Evolutionary conservation across 306 rosid genomes (phyloP).

Genomic region (Glycyrrhiza uralensis): DNA sequence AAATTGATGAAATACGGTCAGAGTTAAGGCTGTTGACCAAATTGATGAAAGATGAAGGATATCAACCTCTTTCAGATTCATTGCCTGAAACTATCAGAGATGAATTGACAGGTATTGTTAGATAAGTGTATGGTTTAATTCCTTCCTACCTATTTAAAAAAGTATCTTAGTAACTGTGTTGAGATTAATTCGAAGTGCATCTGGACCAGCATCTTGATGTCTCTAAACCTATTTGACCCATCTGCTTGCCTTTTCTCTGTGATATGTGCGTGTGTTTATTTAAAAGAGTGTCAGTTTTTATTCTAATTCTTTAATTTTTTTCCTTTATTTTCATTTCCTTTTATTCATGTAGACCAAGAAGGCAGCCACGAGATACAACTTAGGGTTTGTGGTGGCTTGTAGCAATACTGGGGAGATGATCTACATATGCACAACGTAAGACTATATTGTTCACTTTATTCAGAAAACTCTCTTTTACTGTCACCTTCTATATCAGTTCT

Average conservation of each 20-base stretch:
- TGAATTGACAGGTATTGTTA: conserved; percentile 32
- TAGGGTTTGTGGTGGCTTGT: conserved; percentile 25
- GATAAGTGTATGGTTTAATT: not conserved
- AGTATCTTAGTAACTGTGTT: not conserved
- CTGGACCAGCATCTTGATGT: not conserved
- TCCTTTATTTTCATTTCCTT: not conserved
- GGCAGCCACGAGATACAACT: conserved; percentile 28
- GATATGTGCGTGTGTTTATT: not conserved
- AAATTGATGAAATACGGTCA: conserved; percentile 44
- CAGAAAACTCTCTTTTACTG: not conserved
- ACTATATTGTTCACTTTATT: not conserved
- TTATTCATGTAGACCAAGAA: conserved; percentile 34
- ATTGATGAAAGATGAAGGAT: conserved; percentile 72
- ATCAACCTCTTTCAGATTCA: conserved; percentile 35
- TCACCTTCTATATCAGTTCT: not conserved
- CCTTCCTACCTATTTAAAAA: not conserved
- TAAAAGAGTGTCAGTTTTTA: not conserved
- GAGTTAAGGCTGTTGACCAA: conserved; percentile 49
- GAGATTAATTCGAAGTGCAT: not conserved
- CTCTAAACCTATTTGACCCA: not conserved
- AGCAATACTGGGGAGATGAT: not conserved
- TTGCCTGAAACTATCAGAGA: conserved; percentile 9
- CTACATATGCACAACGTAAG: conserved; percentile 21
- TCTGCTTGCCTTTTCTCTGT: not conserved
- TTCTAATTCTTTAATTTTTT: not conserved